Percentiles rank a stretch among this genome's conserved stretches.
Evolutionary conservation across 2,329 filamentous ascomycete species (phyloP).

Genomic region (Aspergillus glaucus): DNA sequence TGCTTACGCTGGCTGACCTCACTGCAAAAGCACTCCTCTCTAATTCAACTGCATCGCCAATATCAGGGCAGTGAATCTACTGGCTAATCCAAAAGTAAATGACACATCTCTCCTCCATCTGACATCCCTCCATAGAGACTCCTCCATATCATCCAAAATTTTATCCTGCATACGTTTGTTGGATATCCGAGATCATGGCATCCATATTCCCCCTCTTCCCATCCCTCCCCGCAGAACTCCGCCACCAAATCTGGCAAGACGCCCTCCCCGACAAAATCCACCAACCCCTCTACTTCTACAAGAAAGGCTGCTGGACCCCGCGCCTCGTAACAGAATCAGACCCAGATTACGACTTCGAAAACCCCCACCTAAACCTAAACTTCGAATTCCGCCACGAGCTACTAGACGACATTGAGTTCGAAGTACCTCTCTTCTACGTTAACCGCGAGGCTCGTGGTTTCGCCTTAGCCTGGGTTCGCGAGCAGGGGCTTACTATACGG

Average conservation of each 20-base stretch:
- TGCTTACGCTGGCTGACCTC: no score
- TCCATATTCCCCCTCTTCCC: slow-evolving; percentile 3
- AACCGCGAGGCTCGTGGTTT: slow-evolving; percentile 13
- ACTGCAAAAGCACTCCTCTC: no score
- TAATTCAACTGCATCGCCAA: no score
- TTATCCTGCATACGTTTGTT: no score
- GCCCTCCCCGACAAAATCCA: slow-evolving; percentile 4
- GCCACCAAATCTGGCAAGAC: slow-evolving; percentile 6
- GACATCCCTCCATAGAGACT: no score
- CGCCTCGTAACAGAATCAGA: slow-evolving; percentile 7
- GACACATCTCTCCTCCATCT: no score
- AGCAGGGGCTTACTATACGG: slow-evolving; percentile 4
- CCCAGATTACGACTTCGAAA: slow-evolving; percentile 4
- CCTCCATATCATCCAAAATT: no score
- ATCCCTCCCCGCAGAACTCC: slow-evolving; percentile 6
- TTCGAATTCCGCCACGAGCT: slow-evolving; percentile 10
- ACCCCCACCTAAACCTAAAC: slow-evolving; percentile 6
- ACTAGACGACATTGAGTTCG: slow-evolving; percentile 7
- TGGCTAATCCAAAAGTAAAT: no score
- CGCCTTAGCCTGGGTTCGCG: slow-evolving; percentile 10
- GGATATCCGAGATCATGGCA: background rate
- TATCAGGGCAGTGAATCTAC: no score
- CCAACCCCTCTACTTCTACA: slow-evolving; percentile 10
- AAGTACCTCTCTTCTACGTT: slow-evolving; percentile 13
- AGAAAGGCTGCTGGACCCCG: slow-evolving; percentile 9